phyloP scores from a whole-genome alignment of 345 rosid genomes.

The Viola odorata region DNA sequence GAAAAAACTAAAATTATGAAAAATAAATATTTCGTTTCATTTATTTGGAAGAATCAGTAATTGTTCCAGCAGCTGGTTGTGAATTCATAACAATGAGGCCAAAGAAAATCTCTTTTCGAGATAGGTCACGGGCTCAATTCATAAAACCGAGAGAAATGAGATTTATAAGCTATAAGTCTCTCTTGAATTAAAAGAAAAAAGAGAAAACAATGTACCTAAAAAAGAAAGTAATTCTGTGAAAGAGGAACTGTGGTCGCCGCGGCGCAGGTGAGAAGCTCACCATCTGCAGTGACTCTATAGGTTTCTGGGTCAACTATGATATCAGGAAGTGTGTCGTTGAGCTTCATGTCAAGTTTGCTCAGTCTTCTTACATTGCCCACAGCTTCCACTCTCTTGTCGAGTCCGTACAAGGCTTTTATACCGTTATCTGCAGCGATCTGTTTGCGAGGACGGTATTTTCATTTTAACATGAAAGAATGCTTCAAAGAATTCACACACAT shows the following conservation, averaged over 20 bases:
- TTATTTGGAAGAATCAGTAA: too few relatives aligned
- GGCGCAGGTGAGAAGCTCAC: slow-evolving; percentile 52
- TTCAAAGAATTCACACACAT: background rate
- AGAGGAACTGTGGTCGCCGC: slow-evolving; percentile 78
- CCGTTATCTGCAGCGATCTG: slow-evolving; percentile 63
- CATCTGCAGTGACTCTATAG: slow-evolving; percentile 61
- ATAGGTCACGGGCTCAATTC: too few relatives aligned
- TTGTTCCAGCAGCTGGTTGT: too few relatives aligned
- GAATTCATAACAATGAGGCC: too few relatives aligned
- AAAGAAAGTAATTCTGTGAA: slow-evolving; percentile 82
- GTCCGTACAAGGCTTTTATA: slow-evolving; percentile 53
- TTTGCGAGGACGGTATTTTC: background rate
- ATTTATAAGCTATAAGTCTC: too few relatives aligned
- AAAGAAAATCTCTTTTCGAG: too few relatives aligned
- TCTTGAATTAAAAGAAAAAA: too few relatives aligned
- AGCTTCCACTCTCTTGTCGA: slow-evolving; percentile 68
- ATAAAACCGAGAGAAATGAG: too few relatives aligned
- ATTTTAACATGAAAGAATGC: background rate
- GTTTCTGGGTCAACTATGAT: slow-evolving; percentile 89
- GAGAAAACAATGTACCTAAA: slow-evolving; percentile 24
- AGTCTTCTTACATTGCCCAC: slow-evolving; percentile 64
- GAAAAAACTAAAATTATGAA: too few relatives aligned
- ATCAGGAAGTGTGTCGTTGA: slow-evolving; percentile 69
- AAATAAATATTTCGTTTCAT: too few relatives aligned
- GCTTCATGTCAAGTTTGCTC: slow-evolving; percentile 87